Evolutionary conservation across 108 stramenopile species (phyloP), one percentile per base, ranked within the genome.

Genomic region (Craspedostauros australis): DNA sequence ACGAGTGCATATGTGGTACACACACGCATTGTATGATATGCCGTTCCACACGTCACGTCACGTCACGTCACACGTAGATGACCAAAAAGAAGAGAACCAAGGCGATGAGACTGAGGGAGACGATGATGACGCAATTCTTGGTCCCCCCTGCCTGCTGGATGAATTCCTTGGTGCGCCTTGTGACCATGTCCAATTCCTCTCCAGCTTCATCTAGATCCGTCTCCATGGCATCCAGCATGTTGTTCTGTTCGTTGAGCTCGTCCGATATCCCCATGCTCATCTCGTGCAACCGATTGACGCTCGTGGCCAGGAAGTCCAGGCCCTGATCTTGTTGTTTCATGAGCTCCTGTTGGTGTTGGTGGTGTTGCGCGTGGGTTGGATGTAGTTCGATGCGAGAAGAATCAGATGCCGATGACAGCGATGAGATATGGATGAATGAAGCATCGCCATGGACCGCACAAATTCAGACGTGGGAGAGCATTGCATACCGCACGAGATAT

Each of bases 141-240:
- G 68, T 78, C 65, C 88, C 94, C 40, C 91, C 94, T 3, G 79
- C 68, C 50, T 75, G 67, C 57, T 86, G 71, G 45, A 95, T 95
- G 28, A 95, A 70, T 55, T 91, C 89, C 57, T 89, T 79, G 31
- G 94, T 95, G 62, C 86, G 91, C 46, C 70, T 40, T 30, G 94
- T 95, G 26, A 95, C 84, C 16, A 86, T 37, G 36, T 84, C 87
- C 22, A 95, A 44, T 34, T 88, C 80, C 2, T 73, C 62, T 24
- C 70, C 72, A 3, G 94, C 88, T n/a, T 65, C 62, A 5, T 95
- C 94, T 36, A 93, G 68, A 49, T 95, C 94, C 5, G 67, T 66
- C 37, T 92, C 91, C 82, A 95, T 88, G 18, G 87, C 73, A 22
- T 93, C 82, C 30, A 95, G 70, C 91, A 95, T 93, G 54, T 82